Evolutionary conservation across 1,139 yeast genomes (phyloP), one percentile per base, ranked within the genome.

Genomic region (Zygotorulaspora mrakii): DNA sequence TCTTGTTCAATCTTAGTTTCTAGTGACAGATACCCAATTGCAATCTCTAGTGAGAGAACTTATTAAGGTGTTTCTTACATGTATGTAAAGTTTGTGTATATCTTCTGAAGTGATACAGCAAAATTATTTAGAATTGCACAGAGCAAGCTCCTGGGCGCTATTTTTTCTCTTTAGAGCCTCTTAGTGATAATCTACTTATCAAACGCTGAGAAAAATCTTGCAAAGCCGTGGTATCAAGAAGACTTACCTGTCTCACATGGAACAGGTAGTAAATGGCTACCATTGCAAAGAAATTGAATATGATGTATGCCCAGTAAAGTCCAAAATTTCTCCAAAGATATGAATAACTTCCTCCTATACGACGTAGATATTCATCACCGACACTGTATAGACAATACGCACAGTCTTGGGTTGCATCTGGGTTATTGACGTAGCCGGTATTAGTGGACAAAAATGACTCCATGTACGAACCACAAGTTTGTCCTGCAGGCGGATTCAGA

Each of bases 301-400:
- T 40, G 44, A 77, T 68, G 57, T 75, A 81, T 9, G 65, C 80
- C 65, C 74, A 74, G 48, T 68, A 67, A 45, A 82, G 67, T 14
- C 88, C 88, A 43, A 80, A 65, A 54, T 81, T 79, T 67, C 87
- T 73, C 85, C 86, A 79, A 37, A 77, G 64, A 42, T 77, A 60
- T 26, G 63, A 52, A 55, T 65, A 78, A 23, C 62, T 58, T 37
- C 76, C 68, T 32, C 71, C 69, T 38, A 78, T 60, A 6, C 65
- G 59, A 0, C 53, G 46, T 55, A 82, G 58, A 53, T 68, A 82
- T 28, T 74, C 71, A 56, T 79, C 78, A 30, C 83, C 82, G 40
- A 64, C 66, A 1, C 64, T 47, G 54, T 69, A 74, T 26, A 69
- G 54, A 64, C 94, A 83, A 58, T 73, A 79, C 8, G 72, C 73